These are phyloP conservation scores for Pythium guiyangense DNA, from an alignment of 352 stramenopile species.

Conservation along the genomic window DNA sequence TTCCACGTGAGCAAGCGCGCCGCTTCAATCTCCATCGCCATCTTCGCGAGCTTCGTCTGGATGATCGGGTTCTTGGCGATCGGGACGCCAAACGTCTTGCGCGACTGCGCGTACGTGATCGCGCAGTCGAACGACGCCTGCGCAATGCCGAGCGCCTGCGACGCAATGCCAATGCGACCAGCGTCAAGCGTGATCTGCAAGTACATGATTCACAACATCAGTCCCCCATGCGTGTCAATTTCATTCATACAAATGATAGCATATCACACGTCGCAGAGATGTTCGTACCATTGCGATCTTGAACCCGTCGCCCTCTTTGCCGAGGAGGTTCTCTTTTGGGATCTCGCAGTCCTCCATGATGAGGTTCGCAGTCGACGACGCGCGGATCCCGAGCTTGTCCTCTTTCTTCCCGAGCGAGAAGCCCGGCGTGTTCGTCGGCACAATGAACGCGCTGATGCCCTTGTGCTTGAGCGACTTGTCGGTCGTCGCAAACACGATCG, in stretches of 20 bases:
- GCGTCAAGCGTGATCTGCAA: constrained; percentile 89
- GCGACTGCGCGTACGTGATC: constrained; percentile 93
- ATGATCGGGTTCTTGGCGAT: constrained; percentile 89
- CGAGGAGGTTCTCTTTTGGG: constrained; percentile 85
- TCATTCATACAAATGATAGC: background rate
- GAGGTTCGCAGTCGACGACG: constrained; percentile 94
- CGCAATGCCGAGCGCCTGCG: constrained; percentile 94
- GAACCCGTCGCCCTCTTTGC: constrained; percentile 84
- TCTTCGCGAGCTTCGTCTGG: constrained; percentile 92
- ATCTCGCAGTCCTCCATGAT: constrained; percentile 95
- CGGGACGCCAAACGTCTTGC: constrained; percentile 93
- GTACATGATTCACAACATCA: background rate
- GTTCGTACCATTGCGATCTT: constrained; percentile 77
- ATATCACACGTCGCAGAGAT: no score
- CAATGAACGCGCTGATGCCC: constrained; percentile 96
- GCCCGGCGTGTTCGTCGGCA: constrained; percentile 87
- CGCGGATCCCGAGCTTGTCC: constrained; percentile 97
- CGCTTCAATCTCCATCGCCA: constrained; percentile 91
- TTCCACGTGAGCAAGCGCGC: constrained; percentile 94
- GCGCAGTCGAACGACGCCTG: constrained; percentile 95
- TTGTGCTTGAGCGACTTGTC: constrained; percentile 95
- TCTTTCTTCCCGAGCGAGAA: constrained; percentile 97
- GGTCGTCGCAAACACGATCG: constrained; percentile 97
- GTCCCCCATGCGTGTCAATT: background rate
- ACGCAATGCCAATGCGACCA: constrained; percentile 94